Base-by-base conservation (phyloP, 495 filamentous ascomycete species). In the Beverwykella pulmonaria region DNA sequence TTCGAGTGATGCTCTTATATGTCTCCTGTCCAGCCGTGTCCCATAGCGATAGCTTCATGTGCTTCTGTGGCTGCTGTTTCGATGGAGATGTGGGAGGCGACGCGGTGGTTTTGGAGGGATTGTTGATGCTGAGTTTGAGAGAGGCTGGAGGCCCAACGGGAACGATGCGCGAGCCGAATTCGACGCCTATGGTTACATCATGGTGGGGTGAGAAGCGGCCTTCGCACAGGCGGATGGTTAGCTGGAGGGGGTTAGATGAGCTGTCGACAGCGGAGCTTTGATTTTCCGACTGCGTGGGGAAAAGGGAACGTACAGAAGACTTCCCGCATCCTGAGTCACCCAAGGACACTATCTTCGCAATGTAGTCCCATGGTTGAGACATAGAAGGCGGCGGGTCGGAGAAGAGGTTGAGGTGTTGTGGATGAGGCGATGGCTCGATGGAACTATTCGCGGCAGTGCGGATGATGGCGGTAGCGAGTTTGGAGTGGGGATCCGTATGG, bases 1-100 rank as follows among this genome's bases (percentile, higher is more conserved):
- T 92, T 25, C 92, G 86, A 5, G 94, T 98, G 63, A 98, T 93
- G 53, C 89, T 92, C 74, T 95, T 95, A 80, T 96, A 96, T 12
- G 91, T 96, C 81, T 98, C 94, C 74, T 98, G 94, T 3, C 94
- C 94, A 25, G 94, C 94, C 0, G 94, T 98, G 75, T 98, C 94
- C 94, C 94, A 97, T 15, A 98, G 78, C 1, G 86, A 88, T 7
- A 91, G 79, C 65, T 86, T 86, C 81, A 86, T 86, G 72, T 81
- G 80, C 67, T 80, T 80, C 53, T 80, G 76, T 71, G 91, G 92
- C 76, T 90, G 89, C 14, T 69, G 87, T 71, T 92, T 91, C 75
- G 90, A 87, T 10, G 71, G 74, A 22, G 73, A 60, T 9, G 69
- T 41, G n/a, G 69, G 53, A 20, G 68, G 14, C 10, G 44, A 10